Conservation (phyloP, 495 filamentous ascomycete species). For the Immersiella caudata region DNA sequence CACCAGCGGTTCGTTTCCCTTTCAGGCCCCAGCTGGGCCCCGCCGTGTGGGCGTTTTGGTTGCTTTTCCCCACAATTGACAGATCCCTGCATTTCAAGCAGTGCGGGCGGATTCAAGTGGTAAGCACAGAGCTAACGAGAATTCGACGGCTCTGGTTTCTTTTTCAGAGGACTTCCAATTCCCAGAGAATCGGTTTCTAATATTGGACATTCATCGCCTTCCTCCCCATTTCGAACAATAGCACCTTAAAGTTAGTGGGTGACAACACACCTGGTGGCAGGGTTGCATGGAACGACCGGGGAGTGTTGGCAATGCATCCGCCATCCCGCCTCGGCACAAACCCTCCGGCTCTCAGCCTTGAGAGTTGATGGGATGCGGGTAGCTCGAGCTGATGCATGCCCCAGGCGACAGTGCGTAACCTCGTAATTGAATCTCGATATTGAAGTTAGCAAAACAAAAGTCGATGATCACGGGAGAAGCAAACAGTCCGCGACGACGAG, state of each 20-base stretch:
- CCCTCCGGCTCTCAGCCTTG: constrained; percentile 6
- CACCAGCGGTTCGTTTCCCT: constrained; percentile 15
- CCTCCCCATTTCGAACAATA: not conserved
- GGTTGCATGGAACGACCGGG: constrained; percentile 14
- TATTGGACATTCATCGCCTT: not conserved
- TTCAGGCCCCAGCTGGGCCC: constrained; percentile 15
- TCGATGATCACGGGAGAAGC: not conserved
- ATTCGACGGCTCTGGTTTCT: not conserved
- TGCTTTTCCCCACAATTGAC: not conserved
- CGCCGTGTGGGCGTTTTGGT: not conserved
- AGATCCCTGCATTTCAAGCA: not conserved
- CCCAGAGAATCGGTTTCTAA: not conserved
- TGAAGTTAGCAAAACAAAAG: not conserved
- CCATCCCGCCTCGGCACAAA: constrained; percentile 10
- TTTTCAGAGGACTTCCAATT: not conserved
- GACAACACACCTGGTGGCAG: not conserved
- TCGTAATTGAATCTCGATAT: too few species aligned
- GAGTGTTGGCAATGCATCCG: constrained; percentile 19
- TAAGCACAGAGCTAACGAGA: not conserved
- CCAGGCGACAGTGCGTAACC: not conserved
- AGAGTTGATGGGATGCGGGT: not conserved
- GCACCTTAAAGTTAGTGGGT: not conserved
- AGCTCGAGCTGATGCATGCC: too few species aligned
- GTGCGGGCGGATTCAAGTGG: not conserved
- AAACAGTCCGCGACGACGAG: not conserved